These are phyloP conservation scores for Coleophoma cylindrospora DNA, from an alignment of 2,329 filamentous ascomycete species.

Conservation along the genomic window DNA sequence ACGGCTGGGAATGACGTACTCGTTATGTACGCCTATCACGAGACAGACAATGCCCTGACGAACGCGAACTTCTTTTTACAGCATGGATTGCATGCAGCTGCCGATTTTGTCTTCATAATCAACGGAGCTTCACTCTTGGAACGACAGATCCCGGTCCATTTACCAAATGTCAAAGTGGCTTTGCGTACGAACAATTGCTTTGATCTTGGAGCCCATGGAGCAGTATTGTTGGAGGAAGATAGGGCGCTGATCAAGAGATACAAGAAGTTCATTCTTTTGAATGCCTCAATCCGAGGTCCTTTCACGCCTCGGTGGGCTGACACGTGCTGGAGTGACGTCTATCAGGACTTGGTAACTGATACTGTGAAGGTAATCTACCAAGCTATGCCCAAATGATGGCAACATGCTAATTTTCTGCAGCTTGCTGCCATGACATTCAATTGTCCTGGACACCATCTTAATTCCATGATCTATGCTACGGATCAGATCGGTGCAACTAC, in stretches of 20 bases:
- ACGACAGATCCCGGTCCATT: conserved; percentile 6
- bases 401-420: background rate
- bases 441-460: conserved; percentile 12
- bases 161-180: conserved; percentile 12
- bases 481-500: conserved; percentile 9
- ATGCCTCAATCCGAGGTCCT: conserved; percentile 18
- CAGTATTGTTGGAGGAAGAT: conserved; percentile 11
- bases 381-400: background rate
- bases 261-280: conserved; percentile 17
- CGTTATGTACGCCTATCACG: conserved; percentile 13
- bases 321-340: conserved; percentile 18
- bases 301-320: conserved; percentile 14
- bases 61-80: conserved; percentile 18
- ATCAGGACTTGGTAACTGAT: conserved; percentile 10
- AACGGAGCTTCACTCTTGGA: conserved; percentile 12
- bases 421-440: conserved; percentile 14
- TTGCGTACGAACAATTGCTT: conserved; percentile 15
- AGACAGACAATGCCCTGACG: conserved; percentile 7
- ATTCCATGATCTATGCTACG: conserved; percentile 18
- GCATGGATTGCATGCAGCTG: conserved; percentile 14
- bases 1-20: no score
- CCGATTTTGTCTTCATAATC: conserved; percentile 19
- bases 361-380: conserved; percentile 13
- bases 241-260: conserved; percentile 12
- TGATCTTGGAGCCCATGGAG: conserved; percentile 15